A percentile compares a stretch with the other conserved stretches of the same genome.
phyloP scores from a whole-genome alignment of 768 basidiomycete species.

The Nidularia pulvinata region DNA sequence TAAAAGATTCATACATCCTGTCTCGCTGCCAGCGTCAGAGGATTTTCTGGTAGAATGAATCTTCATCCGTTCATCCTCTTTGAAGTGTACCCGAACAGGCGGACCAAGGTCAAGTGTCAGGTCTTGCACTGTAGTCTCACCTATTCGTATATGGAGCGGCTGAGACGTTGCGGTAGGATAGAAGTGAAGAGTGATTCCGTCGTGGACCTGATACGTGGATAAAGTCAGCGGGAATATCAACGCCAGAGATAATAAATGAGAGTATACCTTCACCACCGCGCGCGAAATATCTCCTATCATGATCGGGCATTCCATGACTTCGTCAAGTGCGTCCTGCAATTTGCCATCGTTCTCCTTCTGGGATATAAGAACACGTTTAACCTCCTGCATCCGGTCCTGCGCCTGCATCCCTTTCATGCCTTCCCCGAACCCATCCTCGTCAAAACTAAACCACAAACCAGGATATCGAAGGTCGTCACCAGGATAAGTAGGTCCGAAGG shows the following conservation, averaged over 20 bases:
- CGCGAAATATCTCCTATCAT: constrained; percentile 75
- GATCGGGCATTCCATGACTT: constrained; percentile 58
- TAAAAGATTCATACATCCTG: constrained; percentile 48
- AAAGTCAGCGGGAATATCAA: too few relatives aligned
- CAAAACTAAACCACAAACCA: constrained; percentile 83
- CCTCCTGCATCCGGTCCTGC: constrained; percentile 76
- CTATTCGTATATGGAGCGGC: constrained; percentile 61
- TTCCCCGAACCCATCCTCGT: constrained; percentile 67
- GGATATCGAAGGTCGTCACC: constrained; percentile 78
- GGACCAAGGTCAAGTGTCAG: constrained; percentile 77
- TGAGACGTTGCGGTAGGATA: constrained; percentile 46
- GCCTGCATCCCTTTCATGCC: constrained; percentile 45
- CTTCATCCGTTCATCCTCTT: constrained; percentile 87
- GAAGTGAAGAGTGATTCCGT: constrained; percentile 72
- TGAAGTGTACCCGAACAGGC: constrained; percentile 77
- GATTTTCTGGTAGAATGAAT: constrained; percentile 61
- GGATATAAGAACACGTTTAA: constrained; percentile 71
- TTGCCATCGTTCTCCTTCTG: constrained; percentile 63
- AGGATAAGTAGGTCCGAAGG: constrained; percentile 85
- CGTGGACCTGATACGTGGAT: constrained; percentile 50
- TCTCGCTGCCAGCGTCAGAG: constrained; percentile 37
- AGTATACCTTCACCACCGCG: constrained; percentile 64
- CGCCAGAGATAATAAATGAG: too few relatives aligned
- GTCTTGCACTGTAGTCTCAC: constrained; percentile 83
- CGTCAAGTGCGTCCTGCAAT: constrained; percentile 69